Percentiles rank a stretch among this genome's conserved stretches.
phyloP scores from a whole-genome alignment of 495 filamentous ascomycete species.

The Delitschia confertaspora region DNA sequence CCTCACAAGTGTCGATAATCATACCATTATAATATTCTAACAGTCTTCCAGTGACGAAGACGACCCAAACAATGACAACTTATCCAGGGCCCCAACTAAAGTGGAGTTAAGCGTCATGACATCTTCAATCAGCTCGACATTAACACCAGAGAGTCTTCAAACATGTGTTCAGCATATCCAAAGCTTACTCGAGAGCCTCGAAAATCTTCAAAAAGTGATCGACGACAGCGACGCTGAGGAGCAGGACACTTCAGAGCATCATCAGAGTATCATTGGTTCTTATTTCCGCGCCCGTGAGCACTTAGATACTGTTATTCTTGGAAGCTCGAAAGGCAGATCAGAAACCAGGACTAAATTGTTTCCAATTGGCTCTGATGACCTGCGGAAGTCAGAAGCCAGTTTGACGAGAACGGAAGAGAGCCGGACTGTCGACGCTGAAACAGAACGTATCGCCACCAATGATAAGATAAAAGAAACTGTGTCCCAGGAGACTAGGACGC shows the following conservation, averaged over 20 bases:
- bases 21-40: not conserved
- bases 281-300: slow-evolving; percentile 20
- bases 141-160: slow-evolving; percentile 10
- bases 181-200: slow-evolving; percentile 16
- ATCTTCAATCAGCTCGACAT: slow-evolving; percentile 14
- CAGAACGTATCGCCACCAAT: not conserved
- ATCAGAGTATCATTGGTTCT: slow-evolving; percentile 22
- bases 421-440: not conserved
- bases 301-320: slow-evolving; percentile 18
- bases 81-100: not conserved
- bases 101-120: too few species aligned
- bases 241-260: slow-evolving; percentile 13
- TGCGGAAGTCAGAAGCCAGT: not conserved
- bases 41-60: not conserved
- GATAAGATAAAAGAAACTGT: not conserved
- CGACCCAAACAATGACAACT: not conserved
- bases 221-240: not conserved
- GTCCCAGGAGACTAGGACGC: not conserved
- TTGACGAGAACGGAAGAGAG: too few species aligned
- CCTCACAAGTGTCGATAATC: not conserved
- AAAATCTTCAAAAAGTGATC: slow-evolving; percentile 11
- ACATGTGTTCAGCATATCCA: slow-evolving; percentile 22
- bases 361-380: not conserved
- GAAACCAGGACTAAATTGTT: not conserved
- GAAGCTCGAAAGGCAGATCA: slow-evolving; percentile 3